Evolutionary conservation across 2,329 filamentous ascomycete species (phyloP), one percentile per base, ranked within the genome.

Genomic region (Immersiporthe knoxdaviesiana): DNA sequence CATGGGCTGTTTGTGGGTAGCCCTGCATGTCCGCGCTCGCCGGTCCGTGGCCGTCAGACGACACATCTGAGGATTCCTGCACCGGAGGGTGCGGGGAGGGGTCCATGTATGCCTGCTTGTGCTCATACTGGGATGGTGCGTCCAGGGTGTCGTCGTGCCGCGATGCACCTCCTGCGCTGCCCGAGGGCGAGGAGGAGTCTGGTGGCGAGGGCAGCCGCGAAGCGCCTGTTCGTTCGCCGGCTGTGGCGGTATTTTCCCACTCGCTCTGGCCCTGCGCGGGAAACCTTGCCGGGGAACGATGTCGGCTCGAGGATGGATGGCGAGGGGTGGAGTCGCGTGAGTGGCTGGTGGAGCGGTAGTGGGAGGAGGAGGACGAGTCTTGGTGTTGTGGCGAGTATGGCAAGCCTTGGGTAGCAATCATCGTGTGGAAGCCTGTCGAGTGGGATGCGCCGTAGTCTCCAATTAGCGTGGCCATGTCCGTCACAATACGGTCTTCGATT

Each of bases 381-480:
- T 81, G 82, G 73, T 84, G 82, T 73, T 84, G 83, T 72, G 82
- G 82, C 72, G 81, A 82, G 72, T 79, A 73, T 12, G 69, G 79
- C 72, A 83, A 74, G 64, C 81, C 81, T 59, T 84, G 79, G 68
- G 81, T 79, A 70, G 82, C 80, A 83, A 93, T 91, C 85, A 90
- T 91, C 82, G 85, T 88, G 83, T 89, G 88, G 81, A 91, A 90
- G 81, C 89, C 87, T 75, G 88, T 85, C 75, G 90, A 85, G 81
- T 93, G 90, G 80, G 92, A 87, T 81, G 90, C 88, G 62, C 67
- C 63, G 83, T 90, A 90, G 84, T 95, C 92, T 79, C 87, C 86
- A 75, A 90, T 85, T 80, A 90, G 79, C 80, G 87, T 84, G 77
- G 87, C 88, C 88, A 90, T 90, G 81, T 79, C 84, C 83, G 82